Percentiles rank a stretch among this genome's conserved stretches.
Conservation (phyloP, 305 asterid species). For the Solanum chacoense region DNA sequence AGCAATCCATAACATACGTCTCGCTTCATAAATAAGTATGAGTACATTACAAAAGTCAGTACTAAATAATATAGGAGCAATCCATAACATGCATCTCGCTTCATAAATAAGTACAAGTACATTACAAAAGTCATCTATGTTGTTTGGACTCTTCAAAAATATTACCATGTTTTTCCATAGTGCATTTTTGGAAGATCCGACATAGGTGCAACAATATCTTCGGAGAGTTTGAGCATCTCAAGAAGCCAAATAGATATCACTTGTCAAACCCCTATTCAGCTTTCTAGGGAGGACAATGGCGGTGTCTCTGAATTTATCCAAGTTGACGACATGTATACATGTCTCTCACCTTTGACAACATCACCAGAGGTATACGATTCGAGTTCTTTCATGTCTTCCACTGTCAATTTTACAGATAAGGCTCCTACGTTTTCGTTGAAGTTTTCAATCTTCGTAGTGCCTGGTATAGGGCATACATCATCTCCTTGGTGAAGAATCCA, state of each 20-base stretch:
- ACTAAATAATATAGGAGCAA: not conserved
- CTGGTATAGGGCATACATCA: constrained; percentile 32
- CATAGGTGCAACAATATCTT: not conserved
- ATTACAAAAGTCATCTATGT: not conserved
- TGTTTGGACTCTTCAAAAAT: not conserved
- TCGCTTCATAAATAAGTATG: no score
- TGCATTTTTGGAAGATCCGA: not conserved
- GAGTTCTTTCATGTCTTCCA: constrained; percentile 28
- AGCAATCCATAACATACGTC: no score
- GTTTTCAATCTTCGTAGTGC: constrained; percentile 30
- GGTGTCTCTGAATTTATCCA: not conserved
- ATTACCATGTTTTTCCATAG: no score
- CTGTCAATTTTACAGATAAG: constrained; percentile 13
- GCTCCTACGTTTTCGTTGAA: constrained; percentile 26
- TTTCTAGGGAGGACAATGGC: not conserved
- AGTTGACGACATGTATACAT: not conserved
- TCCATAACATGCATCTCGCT: not conserved
- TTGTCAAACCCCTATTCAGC: not conserved
- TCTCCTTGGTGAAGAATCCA: constrained; percentile 1
- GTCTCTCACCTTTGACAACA: not conserved
- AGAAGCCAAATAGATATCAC: not conserved
- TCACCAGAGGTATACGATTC: constrained; percentile 13
- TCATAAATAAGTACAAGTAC: not conserved
- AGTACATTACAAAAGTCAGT: no score
- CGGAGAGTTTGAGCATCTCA: not conserved